Evolutionary conservation across 2,329 filamentous ascomycete genomes (phyloP).

Genomic region (Ophiostoma pallidulum): DNA sequence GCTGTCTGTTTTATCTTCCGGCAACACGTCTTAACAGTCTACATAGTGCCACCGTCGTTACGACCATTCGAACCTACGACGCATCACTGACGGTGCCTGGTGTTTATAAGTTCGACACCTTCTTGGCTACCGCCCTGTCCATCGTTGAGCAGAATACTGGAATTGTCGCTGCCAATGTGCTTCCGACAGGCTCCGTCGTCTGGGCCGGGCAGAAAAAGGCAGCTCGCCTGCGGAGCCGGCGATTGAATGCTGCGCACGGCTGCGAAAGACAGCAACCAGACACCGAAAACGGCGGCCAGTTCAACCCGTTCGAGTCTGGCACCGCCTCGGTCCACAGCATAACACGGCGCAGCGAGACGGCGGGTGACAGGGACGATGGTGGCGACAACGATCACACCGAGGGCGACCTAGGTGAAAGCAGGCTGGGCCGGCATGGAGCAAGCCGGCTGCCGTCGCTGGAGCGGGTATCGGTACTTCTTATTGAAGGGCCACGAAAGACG

Average conservation of each 20-base stretch:
- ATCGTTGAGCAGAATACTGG: constrained; percentile 30
- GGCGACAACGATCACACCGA: background rate
- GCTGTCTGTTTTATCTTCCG: no score
- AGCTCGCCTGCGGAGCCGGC: constrained; percentile 12
- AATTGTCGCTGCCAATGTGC: constrained; percentile 28
- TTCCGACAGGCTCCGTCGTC: constrained; percentile 27
- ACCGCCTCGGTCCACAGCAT: constrained; percentile 11
- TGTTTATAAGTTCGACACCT: constrained; percentile 23
- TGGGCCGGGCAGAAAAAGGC: constrained; percentile 14
- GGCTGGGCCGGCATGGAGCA: background rate
- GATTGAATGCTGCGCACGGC: background rate
- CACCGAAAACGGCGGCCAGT: constrained; percentile 11
- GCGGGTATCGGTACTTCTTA: constrained; percentile 20
- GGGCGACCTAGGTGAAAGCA: background rate
- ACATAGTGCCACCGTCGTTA: constrained; percentile 24
- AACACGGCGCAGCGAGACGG: no score
- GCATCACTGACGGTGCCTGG: constrained; percentile 22
- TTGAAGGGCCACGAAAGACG: constrained; percentile 22
- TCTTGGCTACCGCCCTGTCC: constrained; percentile 25
- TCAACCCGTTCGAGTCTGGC: constrained; percentile 4
- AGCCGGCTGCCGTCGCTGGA: constrained; percentile 13
- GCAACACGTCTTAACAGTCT: background rate
- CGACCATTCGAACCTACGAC: constrained; percentile 27
- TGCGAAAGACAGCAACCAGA: background rate
- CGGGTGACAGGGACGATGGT: background rate